A percentile compares a stretch with the other conserved stretches of the same genome.
These are phyloP conservation scores for Trichosporon sp. DNA, from an alignment of 1,284 basidiomycete species.

Conservation along the genomic window DNA sequence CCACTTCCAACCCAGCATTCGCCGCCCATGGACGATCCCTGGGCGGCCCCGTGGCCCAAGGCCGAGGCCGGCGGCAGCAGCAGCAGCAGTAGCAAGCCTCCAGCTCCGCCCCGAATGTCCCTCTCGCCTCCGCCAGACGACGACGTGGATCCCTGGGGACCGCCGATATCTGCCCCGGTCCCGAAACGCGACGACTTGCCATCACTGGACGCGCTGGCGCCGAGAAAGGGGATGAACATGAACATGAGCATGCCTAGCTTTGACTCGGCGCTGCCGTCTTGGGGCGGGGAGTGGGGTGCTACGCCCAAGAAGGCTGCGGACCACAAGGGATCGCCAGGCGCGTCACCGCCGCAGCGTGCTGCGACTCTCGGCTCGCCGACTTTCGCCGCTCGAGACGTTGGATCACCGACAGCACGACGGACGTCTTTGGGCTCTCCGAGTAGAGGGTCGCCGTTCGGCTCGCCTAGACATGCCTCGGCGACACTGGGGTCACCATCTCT, in stretches of 20 bases:
- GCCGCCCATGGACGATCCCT: constrained; percentile 19
- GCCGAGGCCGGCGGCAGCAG: neutral
- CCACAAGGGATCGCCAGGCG: too few relatives aligned
- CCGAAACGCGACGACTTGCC: neutral
- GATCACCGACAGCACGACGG: neutral
- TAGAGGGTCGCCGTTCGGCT: too few relatives aligned
- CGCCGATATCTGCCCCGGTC: constrained; percentile 7
- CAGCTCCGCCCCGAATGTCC: constrained; percentile 8
- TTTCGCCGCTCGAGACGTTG: too few relatives aligned
- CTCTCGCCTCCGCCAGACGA: constrained; percentile 11
- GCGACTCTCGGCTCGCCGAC: too few relatives aligned
- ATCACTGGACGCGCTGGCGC: neutral
- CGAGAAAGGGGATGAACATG: neutral
- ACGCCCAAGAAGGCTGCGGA: neutral
- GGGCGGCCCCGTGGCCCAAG: constrained; percentile 17
- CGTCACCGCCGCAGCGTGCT: too few relatives aligned
- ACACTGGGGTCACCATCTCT: too few relatives aligned
- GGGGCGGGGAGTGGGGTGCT: neutral
- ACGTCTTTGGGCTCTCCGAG: too few relatives aligned
- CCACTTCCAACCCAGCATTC: neutral
- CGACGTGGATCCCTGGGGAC: constrained; percentile 17
- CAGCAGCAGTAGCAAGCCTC: neutral
- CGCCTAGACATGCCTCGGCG: neutral
- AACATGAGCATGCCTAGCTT: neutral
- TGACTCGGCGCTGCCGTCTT: neutral